Evolutionary conservation across 2,329 filamentous ascomycete genomes (phyloP), one percentile per base, ranked within the genome.

Genomic region (Aspergillus sp.): DNA sequence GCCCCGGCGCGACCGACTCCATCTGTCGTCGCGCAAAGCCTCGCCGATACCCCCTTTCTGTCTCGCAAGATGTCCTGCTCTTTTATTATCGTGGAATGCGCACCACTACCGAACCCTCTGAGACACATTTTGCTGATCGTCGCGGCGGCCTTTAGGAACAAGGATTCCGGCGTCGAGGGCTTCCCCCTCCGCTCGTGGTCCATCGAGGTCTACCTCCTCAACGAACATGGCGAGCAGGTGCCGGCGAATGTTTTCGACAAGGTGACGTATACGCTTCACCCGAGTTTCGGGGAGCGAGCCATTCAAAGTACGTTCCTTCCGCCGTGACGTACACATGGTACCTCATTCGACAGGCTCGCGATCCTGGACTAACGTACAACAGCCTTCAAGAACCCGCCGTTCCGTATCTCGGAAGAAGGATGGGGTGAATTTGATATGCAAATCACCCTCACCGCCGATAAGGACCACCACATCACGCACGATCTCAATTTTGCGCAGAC

Each of bases 371-470:
- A n/a, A 60, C 48, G 41, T 30, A 41, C 26, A 47, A 52, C 33
- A 94, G 89, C 84, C 20, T 88, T 96, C 77, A 87, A 86, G 67
- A 86, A 88, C 59, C 84, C 91, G 0, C 94, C 94, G 0, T 99
- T 97, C 77, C 82, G 82, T 60, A 95, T 95, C 73, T 80, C 85
- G 58, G 95, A 99, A 74, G 89, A 96, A 75, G 94, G 94, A 62
- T 99, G 94, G 94, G 94, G 94, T 66, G 94, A 97, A 76, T 99
- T 99, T 71, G 94, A 97, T 70, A 93, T 99, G 85, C 81, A 79
- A 45, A 94, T 97, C 65, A 84, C 89, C 56, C 82, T 95, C 62
- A 88, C 86, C 41, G 85, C 88, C 26, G 90, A 94, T 73, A 96
- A 96, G 79, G 93, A 96, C 66, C 83, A 90, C 66, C 79, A 82